These are phyloP conservation scores for Candida glucosophila DNA, from an alignment of 1,139 yeast species.

Conservation along the genomic window DNA sequence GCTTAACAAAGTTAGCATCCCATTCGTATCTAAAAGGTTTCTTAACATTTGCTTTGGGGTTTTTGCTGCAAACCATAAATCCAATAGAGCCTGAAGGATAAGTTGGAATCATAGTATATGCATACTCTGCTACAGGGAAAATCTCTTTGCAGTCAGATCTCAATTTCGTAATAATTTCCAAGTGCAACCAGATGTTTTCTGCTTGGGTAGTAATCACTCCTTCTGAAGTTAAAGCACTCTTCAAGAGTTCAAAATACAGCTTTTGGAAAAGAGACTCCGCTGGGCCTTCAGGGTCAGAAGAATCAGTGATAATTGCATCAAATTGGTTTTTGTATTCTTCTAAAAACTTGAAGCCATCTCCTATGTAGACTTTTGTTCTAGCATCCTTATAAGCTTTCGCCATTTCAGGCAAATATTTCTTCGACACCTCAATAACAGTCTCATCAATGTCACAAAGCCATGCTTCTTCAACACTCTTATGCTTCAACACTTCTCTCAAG, in stretches of 20 bases:
- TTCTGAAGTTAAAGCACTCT: conserved; percentile 70
- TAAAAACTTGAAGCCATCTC: conserved; percentile 89
- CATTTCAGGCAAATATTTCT: conserved; percentile 80
- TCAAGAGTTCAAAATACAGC: conserved; percentile 73
- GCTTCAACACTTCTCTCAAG: conserved; percentile 84
- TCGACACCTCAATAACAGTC: conserved; percentile 74
- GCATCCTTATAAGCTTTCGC: conserved; percentile 71
- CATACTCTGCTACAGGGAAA: conserved; percentile 84
- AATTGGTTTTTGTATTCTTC: conserved; percentile 62
- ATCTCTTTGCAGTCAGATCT: conserved; percentile 67
- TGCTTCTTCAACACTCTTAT: conserved; percentile 73
- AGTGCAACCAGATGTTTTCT: conserved; percentile 84
- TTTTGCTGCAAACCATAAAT: conserved; percentile 85
- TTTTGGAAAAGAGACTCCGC: conserved; percentile 84
- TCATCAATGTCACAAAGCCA: conserved; percentile 90
- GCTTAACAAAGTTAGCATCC: conserved; percentile 52
- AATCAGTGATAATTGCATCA: conserved; percentile 89
- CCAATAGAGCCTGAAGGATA: conserved; percentile 94
- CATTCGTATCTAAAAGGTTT: conserved; percentile 60
- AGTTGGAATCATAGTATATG: conserved; percentile 84
- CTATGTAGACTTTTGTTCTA: conserved; percentile 73
- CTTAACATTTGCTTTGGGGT: conserved; percentile 50
- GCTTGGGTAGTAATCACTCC: conserved; percentile 92
- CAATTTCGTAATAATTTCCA: conserved; percentile 69
- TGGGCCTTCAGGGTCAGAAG: conserved; percentile 96